Base-by-base conservation (phyloP, 2,329 filamentous ascomycete genomes). In the Macrophomina phaseolina region DNA sequence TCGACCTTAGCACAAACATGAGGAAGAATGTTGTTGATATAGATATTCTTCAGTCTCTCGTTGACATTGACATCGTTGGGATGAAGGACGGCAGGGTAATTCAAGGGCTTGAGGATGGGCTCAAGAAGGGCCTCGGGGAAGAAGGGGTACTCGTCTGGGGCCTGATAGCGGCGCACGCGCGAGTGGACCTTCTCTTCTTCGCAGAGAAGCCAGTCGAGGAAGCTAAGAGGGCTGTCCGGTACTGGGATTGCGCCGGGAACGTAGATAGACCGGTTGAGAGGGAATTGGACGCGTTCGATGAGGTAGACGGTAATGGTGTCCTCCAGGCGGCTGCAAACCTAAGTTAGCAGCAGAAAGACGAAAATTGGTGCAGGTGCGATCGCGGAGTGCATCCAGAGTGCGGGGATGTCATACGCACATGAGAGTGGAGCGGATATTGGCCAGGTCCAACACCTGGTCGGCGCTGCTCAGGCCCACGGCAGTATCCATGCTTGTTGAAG, bases 261-360 rank as follows among this genome's bases (percentile, higher is more conserved):
- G 82, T 99, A 99, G 80, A 98, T 94, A 74, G 89, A 92, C 76
- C 87, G 84, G 82, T 97, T 98, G 70, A 96, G 86, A 4, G 94
- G 93, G 79, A 98, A 99, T 79, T 99, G 95, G n/a, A 94, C 94
- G 48, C 95, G 90, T 82, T 99, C 95, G 75, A 98, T 98, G 46
- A 99, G 85, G 80, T 97, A 91, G 81, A 97, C 97, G 71, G 92
- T 97, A 76, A 99, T 98, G 69, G 94, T 98, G 77, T 99, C 95
- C 82, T 99, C 95, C 18, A 98, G 86, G 23, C 95, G 95, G 75
- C 95, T 99, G 75, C 60, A 7, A 16, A 45, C 14, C 18, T 28
- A 40, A 18, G 51, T 65, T 65, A 55, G 63, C 52, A 18, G 40
- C 49, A 56, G n/a, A 42, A 45, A 23, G 42, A 18, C 32, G 49